Evolutionary conservation across 1,139 yeast genomes (phyloP), one percentile per base, ranked within the genome.

Genomic region (Candida albicans): DNA sequence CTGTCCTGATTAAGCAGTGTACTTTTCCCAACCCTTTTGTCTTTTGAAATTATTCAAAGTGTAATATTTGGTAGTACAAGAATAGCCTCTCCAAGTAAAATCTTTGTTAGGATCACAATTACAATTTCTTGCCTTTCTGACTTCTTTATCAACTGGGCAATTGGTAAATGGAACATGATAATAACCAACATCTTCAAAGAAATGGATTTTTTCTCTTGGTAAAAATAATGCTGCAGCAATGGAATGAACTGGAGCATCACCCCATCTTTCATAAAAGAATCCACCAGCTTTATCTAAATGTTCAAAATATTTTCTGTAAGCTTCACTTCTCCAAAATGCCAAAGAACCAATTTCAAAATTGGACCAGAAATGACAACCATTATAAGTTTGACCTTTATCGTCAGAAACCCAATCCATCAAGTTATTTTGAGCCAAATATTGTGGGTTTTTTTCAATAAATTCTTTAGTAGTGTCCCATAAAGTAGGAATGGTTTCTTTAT

Each of bases 251-350:
- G 96, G 96, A 10, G 96, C 96, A 65, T 87, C 96, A 48, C 96
- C 96, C 95, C 96, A 88, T 61, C 96, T 77, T 68, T 88, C 96
- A 62, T 88, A 88, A 67, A 84, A 88, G 68, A 88, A 88, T 4
- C 96, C 96, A 57, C 96, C 96, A 12, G 86, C 78, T 52, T 79
- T 67, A 62, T 87, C 96, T 55, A 87, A 76, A 58, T 74, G 70
- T 29, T 85, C 84, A 55, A 87, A 88, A 63, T 83, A 87, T 41
- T 76, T 73, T 43, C 68, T 64, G 62, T 87, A 87, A 13, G 87
- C 87, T 41, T 83, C 79, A 22, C 81, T 67, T 61, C 95, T 77
- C 87, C 88, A 87, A 58, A 87, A 77, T 44, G 81, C 76, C 62
- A 87, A 74, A 41, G 81, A 79, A 18, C 87, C 96, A 56, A 87